Conservation (phyloP, 768 basidiomycete species). For the Lentinula sp. region DNA sequence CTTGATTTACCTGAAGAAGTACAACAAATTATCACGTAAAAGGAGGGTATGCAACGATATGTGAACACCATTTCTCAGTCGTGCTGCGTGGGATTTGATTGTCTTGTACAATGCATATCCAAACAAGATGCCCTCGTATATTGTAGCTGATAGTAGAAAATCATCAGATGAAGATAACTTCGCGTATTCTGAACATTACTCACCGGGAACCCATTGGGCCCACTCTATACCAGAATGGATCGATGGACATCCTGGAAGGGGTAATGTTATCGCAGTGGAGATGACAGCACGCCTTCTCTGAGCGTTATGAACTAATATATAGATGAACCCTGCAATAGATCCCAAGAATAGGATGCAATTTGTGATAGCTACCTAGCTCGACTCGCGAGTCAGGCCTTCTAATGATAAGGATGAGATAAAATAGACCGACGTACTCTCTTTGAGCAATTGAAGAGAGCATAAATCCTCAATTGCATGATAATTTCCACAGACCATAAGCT, state of each 20-base stretch:
- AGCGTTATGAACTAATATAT: conserved; percentile 33
- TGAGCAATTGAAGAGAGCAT: conserved; percentile 34
- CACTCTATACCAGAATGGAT: conserved; percentile 36
- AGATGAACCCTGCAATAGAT: conserved; percentile 36
- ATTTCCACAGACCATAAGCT: conserved; percentile 44
- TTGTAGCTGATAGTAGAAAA: conserved; percentile 22
- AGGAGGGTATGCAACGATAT: conserved; percentile 27
- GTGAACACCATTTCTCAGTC: conserved; percentile 17
- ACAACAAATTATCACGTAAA: conserved; percentile 37
- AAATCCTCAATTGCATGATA: conserved; percentile 40
- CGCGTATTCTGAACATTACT: neutral
- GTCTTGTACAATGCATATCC: conserved; percentile 31
- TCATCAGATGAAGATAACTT: neutral
- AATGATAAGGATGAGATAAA: neutral
- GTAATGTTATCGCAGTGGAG: conserved; percentile 26
- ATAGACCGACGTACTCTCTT: conserved; percentile 22
- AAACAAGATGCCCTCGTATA: conserved; percentile 28
- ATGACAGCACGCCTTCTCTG: conserved; percentile 28
- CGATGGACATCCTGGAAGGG: conserved; percentile 34
- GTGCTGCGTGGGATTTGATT: conserved; percentile 15
- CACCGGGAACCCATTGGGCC: conserved; percentile 40
- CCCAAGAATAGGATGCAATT: conserved; percentile 31
- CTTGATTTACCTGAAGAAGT: conserved; percentile 33
- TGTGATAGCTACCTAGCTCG: conserved; percentile 28
- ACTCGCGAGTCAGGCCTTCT: neutral